Evolutionary conservation across 2,329 filamentous ascomycete species (phyloP), one percentile per base, ranked within the genome.

Genomic region (Tolypocladium pustulatum): DNA sequence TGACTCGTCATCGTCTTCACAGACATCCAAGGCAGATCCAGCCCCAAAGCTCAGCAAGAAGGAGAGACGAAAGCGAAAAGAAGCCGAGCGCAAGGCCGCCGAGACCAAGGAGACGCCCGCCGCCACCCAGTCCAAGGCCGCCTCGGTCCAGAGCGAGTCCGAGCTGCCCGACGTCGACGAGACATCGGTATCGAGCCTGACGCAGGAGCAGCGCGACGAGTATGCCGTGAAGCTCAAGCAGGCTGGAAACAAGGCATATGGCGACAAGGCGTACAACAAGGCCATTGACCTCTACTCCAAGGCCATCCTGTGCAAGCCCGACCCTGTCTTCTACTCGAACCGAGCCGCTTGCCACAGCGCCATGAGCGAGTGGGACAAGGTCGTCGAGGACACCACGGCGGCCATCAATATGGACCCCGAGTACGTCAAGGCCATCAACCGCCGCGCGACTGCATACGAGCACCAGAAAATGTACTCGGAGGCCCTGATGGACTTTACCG

Each of bases 241-340:
- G 61, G 89, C 90, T 34, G 94, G 94, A 61, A 99, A 99, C 81
- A 95, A 94, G 77, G 91, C 94, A 9, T 99, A 97, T 69, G 91
- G 91, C 61, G 86, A 87, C 65, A 97, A 97, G 78, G 89, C 96
- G 69, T 97, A 97, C 77, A 88, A 91, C 75, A 86, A 85, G 68
- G 94, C 94, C 65, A 99, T 99, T 71, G 89, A 92, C 5, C 85
- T 99, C 40, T 99, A 99, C 77, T 90, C 90, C 65, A 90, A 96
- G 78, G 94, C 94, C 56, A 96, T 99, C 67, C 79, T 97, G 56
- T 97, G 94, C 87, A 96, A 94, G 78, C 88, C 92, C 59, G 94
- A 99, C 70, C 91, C 94, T 37, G 92, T 99, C 72, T 99, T 94
- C 81, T 99, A 95, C 82, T 97, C 94, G 63, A 99, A 99, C 82